These are phyloP conservation scores for Austroboletus niveus DNA, from an alignment of 1,284 basidiomycete species.

Conservation along the genomic window DNA sequence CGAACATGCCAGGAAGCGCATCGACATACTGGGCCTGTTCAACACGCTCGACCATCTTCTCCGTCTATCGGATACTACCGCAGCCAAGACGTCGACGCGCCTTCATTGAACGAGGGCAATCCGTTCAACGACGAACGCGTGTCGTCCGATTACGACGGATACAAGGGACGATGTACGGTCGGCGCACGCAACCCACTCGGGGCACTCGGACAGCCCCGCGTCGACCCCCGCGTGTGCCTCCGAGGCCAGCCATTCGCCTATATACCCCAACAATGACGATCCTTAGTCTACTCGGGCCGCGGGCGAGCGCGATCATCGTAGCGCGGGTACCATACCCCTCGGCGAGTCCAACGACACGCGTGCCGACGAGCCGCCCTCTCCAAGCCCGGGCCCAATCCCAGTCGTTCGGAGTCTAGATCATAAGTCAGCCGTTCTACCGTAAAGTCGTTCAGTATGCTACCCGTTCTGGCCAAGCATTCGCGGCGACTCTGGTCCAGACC, in stretches of 20 bases:
- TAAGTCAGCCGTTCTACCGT: slow-evolving; percentile 1
- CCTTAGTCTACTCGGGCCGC: too few relatives aligned
- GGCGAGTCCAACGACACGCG: too few relatives aligned
- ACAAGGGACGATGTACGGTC: neutral
- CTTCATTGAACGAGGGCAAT: slow-evolving; percentile 13
- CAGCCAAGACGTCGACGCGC: slow-evolving; percentile 10
- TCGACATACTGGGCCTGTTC: slow-evolving; percentile 3
- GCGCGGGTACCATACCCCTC: too few relatives aligned
- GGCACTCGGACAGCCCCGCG: slow-evolving; percentile 13
- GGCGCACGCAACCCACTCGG: neutral
- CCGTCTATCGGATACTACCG: slow-evolving; percentile 20
- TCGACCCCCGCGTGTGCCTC: slow-evolving; percentile 6
- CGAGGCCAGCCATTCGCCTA: neutral
- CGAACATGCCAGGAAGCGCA: neutral
- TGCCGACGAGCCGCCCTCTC: too few relatives aligned
- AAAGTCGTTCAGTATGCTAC: slow-evolving; percentile 23
- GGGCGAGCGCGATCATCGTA: too few relatives aligned
- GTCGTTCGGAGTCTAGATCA: neutral
- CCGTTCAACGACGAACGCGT: slow-evolving; percentile 23
- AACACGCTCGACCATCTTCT: slow-evolving; percentile 15
- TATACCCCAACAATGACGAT: too few relatives aligned
- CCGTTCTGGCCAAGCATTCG: slow-evolving; percentile 26
- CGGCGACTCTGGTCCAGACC: slow-evolving; percentile 19
- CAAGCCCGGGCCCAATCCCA: too few relatives aligned
- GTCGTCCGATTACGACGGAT: slow-evolving; percentile 19